A percentile compares a stretch with the other conserved stretches of the same genome.
phyloP scores from a whole-genome alignment of 2,329 filamentous ascomycete genomes.

The Thelonectria discophora region DNA sequence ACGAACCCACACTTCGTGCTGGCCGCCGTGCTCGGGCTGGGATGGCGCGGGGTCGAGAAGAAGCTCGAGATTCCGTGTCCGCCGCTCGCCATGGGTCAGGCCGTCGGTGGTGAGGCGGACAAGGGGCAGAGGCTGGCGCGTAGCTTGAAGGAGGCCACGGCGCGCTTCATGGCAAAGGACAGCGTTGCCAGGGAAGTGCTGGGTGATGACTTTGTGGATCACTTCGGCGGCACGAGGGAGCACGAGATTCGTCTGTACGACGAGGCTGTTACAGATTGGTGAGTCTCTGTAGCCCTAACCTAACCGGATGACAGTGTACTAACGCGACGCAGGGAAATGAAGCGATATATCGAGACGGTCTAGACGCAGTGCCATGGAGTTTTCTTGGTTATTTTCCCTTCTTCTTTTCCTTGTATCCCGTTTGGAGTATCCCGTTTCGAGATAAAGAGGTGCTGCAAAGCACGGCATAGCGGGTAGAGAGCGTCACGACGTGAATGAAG shows the following conservation, averaged over 20 bases:
- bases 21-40: slow-evolving; percentile 84
- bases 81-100: slow-evolving; percentile 84
- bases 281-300: slow-evolving; percentile 51
- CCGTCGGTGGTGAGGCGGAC: slow-evolving; percentile 77
- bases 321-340: slow-evolving; percentile 69
- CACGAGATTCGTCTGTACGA: slow-evolving; percentile 93
- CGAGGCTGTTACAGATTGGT: slow-evolving; percentile 97
- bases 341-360: slow-evolving; percentile 81
- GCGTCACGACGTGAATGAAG: slow-evolving; percentile 12
- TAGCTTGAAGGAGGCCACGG: slow-evolving; percentile 84
- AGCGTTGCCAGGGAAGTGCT: slow-evolving; percentile 95
- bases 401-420: slow-evolving; percentile 1
- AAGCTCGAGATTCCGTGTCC: slow-evolving; percentile 84
- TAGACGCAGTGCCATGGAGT: slow-evolving; percentile 32
- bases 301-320: not conserved
- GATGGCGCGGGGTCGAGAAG: slow-evolving; percentile 92
- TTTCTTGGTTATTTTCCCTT: slow-evolving; percentile 20
- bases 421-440: too few species aligned
- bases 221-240: slow-evolving; percentile 90
- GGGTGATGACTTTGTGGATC: slow-evolving; percentile 94
- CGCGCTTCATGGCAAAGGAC: slow-evolving; percentile 76
- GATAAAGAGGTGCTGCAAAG: slow-evolving; percentile 27
- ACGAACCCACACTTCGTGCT: slow-evolving; percentile 89
- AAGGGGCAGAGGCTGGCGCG: slow-evolving; percentile 82
- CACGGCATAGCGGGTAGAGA: slow-evolving; percentile 15